Evolutionary conservation across 495 filamentous ascomycete species (phyloP).

Genomic region (Daldinia caldariorum): DNA sequence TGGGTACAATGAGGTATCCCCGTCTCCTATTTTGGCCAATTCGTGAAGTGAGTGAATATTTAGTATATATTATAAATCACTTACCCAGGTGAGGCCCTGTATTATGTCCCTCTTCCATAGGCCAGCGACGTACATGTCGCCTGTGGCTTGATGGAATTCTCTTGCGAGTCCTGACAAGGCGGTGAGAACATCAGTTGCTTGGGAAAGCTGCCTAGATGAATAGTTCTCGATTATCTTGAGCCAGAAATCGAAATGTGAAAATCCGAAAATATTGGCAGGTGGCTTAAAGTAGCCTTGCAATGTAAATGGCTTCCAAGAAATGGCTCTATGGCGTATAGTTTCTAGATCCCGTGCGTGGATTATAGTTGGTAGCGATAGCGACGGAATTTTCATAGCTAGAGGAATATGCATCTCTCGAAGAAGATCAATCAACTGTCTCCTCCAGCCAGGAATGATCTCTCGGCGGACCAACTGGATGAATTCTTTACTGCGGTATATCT

Average conservation of each 20-base stretch:
- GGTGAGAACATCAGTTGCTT: slow-evolving; percentile 35
- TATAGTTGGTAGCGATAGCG: slow-evolving; percentile 9
- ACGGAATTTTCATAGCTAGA: slow-evolving; percentile 8
- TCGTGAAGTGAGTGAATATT: not conserved
- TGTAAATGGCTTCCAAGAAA: slow-evolving; percentile 23
- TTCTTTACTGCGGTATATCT: slow-evolving; percentile 43
- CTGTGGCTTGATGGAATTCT: slow-evolving; percentile 38
- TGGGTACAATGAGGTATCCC: not conserved
- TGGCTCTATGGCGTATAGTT: slow-evolving; percentile 18
- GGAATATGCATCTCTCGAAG: slow-evolving; percentile 23
- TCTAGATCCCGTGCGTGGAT: slow-evolving; percentile 5
- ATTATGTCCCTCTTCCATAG: slow-evolving; percentile 39
- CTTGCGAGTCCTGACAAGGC: slow-evolving; percentile 41
- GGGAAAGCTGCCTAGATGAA: slow-evolving; percentile 37
- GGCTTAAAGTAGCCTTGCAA: slow-evolving; percentile 24
- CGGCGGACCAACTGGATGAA: slow-evolving; percentile 40
- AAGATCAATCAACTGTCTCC: slow-evolving; percentile 21
- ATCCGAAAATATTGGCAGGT: slow-evolving; percentile 23
- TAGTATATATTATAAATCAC: not conserved
- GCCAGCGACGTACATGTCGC: slow-evolving; percentile 42
- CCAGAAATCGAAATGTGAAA: slow-evolving; percentile 44
- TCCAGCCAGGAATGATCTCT: slow-evolving; percentile 16
- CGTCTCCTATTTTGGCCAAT: too few relatives aligned
- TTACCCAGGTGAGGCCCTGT: slow-evolving; percentile 33
- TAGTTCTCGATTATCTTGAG: slow-evolving; percentile 38